These are phyloP conservation scores for Thuja plicata DNA, from an alignment of 83 land plant species.

Conservation along the genomic window DNA sequence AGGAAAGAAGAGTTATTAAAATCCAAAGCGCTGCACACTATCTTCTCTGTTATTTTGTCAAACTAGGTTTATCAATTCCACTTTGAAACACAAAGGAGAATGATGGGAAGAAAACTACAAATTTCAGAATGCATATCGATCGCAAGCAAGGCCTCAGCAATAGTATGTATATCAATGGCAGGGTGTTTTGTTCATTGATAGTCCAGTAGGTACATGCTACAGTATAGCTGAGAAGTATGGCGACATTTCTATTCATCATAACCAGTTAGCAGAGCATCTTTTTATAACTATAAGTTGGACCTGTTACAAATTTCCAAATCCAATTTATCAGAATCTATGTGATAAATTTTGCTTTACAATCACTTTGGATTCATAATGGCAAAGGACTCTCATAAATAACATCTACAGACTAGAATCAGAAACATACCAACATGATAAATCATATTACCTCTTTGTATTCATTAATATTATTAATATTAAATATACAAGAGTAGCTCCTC, in stretches of 20 bases:
- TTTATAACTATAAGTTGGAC: constrained; percentile 45
- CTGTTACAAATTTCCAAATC: constrained; percentile 25
- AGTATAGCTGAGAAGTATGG: constrained; percentile 50
- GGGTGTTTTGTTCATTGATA: constrained; percentile 82
- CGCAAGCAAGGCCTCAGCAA: background rate
- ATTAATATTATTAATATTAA: too few relatives aligned
- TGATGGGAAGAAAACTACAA: background rate
- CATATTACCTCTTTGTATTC: background rate
- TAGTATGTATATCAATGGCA: background rate
- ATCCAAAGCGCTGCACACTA: background rate
- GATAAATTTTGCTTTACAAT: background rate
- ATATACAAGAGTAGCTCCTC: background rate
- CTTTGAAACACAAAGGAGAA: background rate
- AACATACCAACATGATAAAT: background rate
- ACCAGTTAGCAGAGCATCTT: constrained; percentile 44
- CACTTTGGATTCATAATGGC: background rate
- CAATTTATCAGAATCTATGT: background rate
- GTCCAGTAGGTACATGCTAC: constrained; percentile 86
- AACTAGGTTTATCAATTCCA: too few relatives aligned
- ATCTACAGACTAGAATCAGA: background rate
- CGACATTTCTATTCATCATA: constrained; percentile 68
- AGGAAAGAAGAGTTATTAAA: background rate
- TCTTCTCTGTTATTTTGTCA: background rate
- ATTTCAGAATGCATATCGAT: too few relatives aligned
- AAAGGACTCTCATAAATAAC: background rate